Conservation (phyloP, 2,329 filamentous ascomycete genomes). For the Phoma sp. region DNA sequence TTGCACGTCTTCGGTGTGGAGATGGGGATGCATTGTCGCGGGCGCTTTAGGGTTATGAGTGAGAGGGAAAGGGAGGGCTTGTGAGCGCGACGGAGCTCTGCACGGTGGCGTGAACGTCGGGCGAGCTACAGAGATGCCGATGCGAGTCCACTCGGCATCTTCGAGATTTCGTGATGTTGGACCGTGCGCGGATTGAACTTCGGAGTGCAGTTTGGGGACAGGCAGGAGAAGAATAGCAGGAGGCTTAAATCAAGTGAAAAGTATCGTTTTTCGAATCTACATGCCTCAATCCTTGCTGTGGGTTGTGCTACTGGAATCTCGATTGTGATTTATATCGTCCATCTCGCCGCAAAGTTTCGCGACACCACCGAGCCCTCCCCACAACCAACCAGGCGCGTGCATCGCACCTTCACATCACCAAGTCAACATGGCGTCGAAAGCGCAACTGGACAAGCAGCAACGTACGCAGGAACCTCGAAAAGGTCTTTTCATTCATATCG, state of each 20-base stretch:
- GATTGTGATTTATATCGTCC: too few relatives aligned
- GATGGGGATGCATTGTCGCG: conserved; percentile 87
- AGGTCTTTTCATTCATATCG: too few relatives aligned
- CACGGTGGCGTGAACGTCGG: conserved; percentile 16
- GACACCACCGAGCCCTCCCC: conserved; percentile 30
- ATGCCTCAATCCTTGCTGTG: too few relatives aligned
- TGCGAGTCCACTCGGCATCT: conserved; percentile 9
- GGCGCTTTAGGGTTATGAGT: neutral
- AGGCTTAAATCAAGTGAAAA: too few relatives aligned
- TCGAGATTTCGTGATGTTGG: conserved; percentile 33
- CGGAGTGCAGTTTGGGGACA: neutral
- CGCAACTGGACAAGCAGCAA: conserved; percentile 74
- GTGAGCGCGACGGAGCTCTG: neutral
- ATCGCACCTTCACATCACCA: conserved; percentile 2
- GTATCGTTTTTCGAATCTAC: too few relatives aligned
- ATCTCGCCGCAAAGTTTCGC: neutral
- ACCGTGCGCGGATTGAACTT: conserved; percentile 23
- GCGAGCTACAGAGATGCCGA: conserved; percentile 3
- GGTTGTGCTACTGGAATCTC: too few relatives aligned
- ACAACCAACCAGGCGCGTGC: conserved; percentile 21
- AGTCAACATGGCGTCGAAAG: conserved; percentile 55
- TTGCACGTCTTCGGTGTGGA: conserved; percentile 87
- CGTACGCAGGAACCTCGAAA: conserved; percentile 52
- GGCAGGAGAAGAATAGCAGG: too few relatives aligned
- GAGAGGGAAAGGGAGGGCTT: neutral